Evolutionary conservation across 148 eudicot genomes (phyloP).

Genomic region (Hydrangea macrophylla): DNA sequence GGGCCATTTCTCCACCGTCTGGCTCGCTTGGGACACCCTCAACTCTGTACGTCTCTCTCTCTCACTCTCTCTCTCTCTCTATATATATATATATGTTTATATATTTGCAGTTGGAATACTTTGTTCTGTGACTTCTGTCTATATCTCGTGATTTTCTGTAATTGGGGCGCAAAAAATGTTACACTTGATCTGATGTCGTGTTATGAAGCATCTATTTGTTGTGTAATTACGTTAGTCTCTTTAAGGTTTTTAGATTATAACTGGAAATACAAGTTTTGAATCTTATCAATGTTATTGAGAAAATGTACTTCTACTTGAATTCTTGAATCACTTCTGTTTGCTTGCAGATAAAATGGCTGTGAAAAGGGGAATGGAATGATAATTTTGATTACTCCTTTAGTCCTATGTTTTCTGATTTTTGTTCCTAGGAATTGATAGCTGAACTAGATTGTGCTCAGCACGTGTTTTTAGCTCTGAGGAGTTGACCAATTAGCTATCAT

Average conservation of each 20-base stretch:
- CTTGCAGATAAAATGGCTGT: background rate
- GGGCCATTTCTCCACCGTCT: constrained; percentile 40
- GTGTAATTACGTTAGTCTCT: background rate
- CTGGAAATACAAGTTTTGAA: background rate
- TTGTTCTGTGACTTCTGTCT: background rate
- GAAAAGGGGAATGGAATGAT: background rate
- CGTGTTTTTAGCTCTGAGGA: background rate
- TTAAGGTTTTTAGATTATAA: background rate
- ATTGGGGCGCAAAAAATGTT: background rate
- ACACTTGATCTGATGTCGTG: background rate
- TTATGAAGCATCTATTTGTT: background rate
- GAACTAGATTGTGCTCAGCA: background rate
- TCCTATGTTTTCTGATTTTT: background rate
- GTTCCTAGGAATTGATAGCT: background rate
- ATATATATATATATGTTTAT: no score
- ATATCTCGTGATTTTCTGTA: constrained; percentile 2
- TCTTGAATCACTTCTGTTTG: background rate
- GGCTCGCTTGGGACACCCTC: constrained; percentile 36
- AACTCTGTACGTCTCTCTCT: constrained; percentile 19
- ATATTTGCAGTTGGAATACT: background rate
- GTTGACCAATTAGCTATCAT: background rate
- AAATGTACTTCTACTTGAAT: background rate
- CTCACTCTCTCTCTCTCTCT: background rate
- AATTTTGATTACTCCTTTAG: background rate
- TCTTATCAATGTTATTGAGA: background rate